Evolutionary conservation across 2,329 filamentous ascomycete species (phyloP), one percentile per base, ranked within the genome.

Genomic region (Ophiosphaerella korrae): DNA sequence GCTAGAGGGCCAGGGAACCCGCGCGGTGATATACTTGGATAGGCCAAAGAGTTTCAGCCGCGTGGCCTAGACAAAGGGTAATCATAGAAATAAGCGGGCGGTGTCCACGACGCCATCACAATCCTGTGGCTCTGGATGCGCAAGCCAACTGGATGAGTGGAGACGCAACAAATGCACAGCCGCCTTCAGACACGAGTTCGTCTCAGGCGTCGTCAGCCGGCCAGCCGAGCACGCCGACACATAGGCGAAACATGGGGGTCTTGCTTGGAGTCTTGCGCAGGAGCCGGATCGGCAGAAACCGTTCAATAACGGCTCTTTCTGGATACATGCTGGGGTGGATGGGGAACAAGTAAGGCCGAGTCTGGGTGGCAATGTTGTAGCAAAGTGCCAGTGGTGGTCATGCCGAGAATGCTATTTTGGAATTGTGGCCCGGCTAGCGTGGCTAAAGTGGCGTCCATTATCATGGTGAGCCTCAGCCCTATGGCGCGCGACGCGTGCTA

Each of bases 191-290:
- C 52, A 58, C 52, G 55, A 48, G 67, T 71, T 68, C 26, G 26
- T 29, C 26, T 71, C 66, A 71, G 63, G 63, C 61, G 62, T 71
- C 66, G 68, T 71, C 66, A 71, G 62, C 67, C 46, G 34, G 32
- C 33, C 50, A 53, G 55, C 56, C 59, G 60, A 55, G 42, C 37
- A 48, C 34, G 53, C 54, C 61, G 60, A 58, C 51, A 66, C 64
- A 57, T 53, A 46, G 49, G 45, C 65, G 67, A 71, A 65, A 67
- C 67, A 54, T 50, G 47, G 48, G 42, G 33, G 45, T 23, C 42
- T 44, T 34, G 31, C 31, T 41, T 46, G 42, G 39, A 29, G 44
- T 38, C 41, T 55, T 38, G 41, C 41, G 37, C 29, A 36, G 18
- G 26, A n/a, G 16, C 12, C 44, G 52, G 48, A 32, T 41, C 21